Evolutionary conservation across 2,329 filamentous ascomycete genomes (phyloP).

Genomic region (Orbilia javanica): DNA sequence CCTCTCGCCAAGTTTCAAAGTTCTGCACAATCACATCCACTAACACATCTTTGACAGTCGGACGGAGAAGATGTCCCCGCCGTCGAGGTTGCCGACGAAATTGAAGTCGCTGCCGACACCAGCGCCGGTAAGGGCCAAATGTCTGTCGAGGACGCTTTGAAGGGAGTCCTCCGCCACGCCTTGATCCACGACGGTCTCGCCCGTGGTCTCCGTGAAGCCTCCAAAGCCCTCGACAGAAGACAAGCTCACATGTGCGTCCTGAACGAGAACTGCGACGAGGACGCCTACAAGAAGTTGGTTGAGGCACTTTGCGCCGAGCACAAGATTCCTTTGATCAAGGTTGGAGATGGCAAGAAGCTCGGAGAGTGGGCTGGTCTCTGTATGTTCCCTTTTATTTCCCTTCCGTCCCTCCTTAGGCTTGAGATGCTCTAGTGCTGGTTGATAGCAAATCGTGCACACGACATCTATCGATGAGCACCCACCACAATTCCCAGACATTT

Average conservation of each 20-base stretch:
- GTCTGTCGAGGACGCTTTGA: conserved; percentile 97
- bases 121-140: conserved; percentile 85
- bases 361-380: conserved; percentile 99
- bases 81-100: conserved; percentile 82
- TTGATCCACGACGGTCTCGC: conserved; percentile 99
- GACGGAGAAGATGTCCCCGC: conserved; percentile 99
- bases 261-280: conserved; percentile 99
- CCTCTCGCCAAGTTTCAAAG: background rate
- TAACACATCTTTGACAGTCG: conserved; percentile 74
- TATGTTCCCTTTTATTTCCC: conserved; percentile 73
- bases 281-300: conserved; percentile 99
- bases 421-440: conserved; percentile 14
- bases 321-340: conserved; percentile 99
- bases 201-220: conserved; percentile 96
- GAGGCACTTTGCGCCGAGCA: conserved; percentile 99
- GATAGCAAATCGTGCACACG: conserved; percentile 8
- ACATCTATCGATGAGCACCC: background rate
- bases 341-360: conserved; percentile 98
- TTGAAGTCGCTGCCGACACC: conserved; percentile 94
- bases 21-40: background rate
- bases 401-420: conserved; percentile 5
- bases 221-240: conserved; percentile 97
- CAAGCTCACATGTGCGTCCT: conserved; percentile 99
- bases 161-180: conserved; percentile 97
- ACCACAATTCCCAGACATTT: background rate